These are phyloP conservation scores for Syzygium jambos DNA, from an alignment of 345 rosid genomes.

Conservation along the genomic window DNA sequence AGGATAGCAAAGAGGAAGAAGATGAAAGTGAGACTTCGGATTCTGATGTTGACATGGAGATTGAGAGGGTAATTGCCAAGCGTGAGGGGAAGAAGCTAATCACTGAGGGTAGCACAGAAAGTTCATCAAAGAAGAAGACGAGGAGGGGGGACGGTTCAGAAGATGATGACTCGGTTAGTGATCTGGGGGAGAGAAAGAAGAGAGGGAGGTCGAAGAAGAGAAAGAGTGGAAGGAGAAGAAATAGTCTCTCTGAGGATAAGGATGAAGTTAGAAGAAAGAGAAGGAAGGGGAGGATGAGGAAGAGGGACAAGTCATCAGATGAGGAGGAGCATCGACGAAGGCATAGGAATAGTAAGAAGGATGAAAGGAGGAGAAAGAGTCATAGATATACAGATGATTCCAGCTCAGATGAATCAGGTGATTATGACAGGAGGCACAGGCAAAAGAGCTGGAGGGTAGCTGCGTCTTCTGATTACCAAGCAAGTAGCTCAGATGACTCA, in stretches of 20 bases:
- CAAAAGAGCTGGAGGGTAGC: constrained; percentile 47
- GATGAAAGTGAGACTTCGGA: constrained; percentile 79
- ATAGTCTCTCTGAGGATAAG: constrained; percentile 54
- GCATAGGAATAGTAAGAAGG: constrained; percentile 32
- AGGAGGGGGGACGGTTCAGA: constrained; percentile 23
- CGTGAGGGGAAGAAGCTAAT: constrained; percentile 56
- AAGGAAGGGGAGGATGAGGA: constrained; percentile 56
- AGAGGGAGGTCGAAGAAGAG: constrained; percentile 79
- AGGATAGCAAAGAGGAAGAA: constrained; percentile 49
- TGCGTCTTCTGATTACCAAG: constrained; percentile 42
- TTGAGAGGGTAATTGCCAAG: constrained; percentile 82
- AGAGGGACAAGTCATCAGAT: constrained; percentile 32
- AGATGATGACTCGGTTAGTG: constrained; percentile 41
- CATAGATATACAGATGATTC: constrained; percentile 28
- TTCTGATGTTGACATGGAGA: constrained; percentile 78
- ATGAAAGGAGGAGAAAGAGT: constrained; percentile 43
- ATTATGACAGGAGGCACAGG: constrained; percentile 23
- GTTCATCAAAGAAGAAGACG: constrained; percentile 27
- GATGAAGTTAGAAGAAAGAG: constrained; percentile 36
- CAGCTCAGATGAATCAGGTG: constrained; percentile 29
- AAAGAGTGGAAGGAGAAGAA: constrained; percentile 44
- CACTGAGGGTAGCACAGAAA: constrained; percentile 12
- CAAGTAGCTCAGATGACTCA: constrained; percentile 32
- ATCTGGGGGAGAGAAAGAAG: constrained; percentile 48
- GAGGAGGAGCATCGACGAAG: constrained; percentile 18